These are phyloP conservation scores for Fusarium sp. DNA, from an alignment of 2,329 filamentous ascomycete genomes.

Conservation along the genomic window DNA sequence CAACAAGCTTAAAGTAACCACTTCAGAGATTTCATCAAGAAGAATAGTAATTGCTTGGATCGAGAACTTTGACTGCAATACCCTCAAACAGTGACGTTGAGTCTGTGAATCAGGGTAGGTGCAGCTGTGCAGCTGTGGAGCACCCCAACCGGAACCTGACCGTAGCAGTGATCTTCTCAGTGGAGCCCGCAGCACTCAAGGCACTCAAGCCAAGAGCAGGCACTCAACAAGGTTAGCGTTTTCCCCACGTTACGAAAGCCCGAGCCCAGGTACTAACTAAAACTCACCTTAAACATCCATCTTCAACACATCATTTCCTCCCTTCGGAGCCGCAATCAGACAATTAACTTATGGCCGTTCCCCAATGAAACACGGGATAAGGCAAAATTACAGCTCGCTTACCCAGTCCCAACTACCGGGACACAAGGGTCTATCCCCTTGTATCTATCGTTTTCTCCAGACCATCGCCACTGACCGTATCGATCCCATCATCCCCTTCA, in stretches of 20 bases:
- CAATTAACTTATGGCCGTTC: background rate
- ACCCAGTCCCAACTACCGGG: conserved; percentile 14
- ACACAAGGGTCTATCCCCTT: conserved; percentile 23
- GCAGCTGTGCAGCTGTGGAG: background rate
- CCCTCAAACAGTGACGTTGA: background rate
- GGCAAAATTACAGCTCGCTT: background rate
- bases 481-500: conserved; percentile 36
- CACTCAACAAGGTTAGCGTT: background rate
- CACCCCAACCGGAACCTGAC: background rate
- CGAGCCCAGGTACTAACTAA: conserved; percentile 4
- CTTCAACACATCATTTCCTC: conserved; percentile 26
- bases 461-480: conserved; percentile 32
- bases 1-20: background rate
- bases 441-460: conserved; percentile 13
- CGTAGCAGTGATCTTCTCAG: conserved; percentile 23
- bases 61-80: background rate
- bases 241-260: conserved; percentile 20
- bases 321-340: conserved; percentile 33
- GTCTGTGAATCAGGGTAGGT: background rate
- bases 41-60: background rate
- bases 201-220: background rate
- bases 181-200: conserved; percentile 1
- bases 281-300: conserved; percentile 29
- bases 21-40: background rate
- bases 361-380: conserved; percentile 15